These are phyloP conservation scores for Podospora pseudocomata DNA, from an alignment of 495 filamentous ascomycete genomes.

Conservation along the genomic window DNA sequence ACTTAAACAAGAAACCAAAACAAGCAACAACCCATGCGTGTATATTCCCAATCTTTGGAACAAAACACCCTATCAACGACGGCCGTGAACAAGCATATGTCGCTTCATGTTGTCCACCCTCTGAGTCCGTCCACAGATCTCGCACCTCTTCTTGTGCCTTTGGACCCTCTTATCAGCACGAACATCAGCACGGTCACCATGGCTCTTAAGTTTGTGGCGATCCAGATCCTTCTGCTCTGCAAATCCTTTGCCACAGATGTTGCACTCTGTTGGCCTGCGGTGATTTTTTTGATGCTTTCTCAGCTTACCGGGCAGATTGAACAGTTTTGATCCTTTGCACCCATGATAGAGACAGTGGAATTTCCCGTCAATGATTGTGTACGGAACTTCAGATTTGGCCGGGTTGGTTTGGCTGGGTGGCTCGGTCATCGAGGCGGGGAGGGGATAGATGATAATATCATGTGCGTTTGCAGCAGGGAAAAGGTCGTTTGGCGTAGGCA, in stretches of 20 bases:
- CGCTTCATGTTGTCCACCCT: slow-evolving; percentile 1
- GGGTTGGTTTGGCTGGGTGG: neutral
- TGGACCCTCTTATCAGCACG: neutral
- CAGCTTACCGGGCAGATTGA: neutral
- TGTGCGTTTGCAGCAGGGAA: neutral
- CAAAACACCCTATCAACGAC: neutral
- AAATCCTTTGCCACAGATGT: neutral
- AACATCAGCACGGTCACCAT: neutral
- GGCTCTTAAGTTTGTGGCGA: neutral
- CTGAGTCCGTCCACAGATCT: neutral
- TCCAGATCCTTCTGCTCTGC: neutral
- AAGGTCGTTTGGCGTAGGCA: neutral
- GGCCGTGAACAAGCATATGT: neutral
- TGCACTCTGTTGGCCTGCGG: neutral
- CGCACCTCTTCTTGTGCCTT: neutral
- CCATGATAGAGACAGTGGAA: neutral
- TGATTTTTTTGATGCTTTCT: neutral
- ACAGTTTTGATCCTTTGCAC: neutral
- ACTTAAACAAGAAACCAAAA: neutral
- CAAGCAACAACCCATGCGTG: neutral
- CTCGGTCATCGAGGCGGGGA: neutral
- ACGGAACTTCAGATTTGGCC: neutral
- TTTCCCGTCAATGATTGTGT: neutral
- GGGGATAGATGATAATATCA: neutral
- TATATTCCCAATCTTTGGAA: neutral